Evolutionary conservation across 495 filamentous ascomycete species (phyloP), one percentile per base, ranked within the genome.

Genomic region (Annulohypoxylon bovei): DNA sequence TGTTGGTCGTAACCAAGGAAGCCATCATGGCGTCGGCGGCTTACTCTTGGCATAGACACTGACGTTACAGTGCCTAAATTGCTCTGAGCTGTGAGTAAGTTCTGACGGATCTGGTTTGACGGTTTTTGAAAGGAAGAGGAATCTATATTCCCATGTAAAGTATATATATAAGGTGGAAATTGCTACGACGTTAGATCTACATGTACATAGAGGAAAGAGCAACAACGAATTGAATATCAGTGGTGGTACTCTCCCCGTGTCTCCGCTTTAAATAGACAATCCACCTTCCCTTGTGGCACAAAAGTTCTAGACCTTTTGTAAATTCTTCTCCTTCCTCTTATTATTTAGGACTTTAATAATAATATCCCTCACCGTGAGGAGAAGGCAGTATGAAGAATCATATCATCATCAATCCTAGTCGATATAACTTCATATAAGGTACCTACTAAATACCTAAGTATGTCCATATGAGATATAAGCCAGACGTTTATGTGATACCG

Each of bases 251-350:
- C 47, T 30, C 58, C 62, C 62, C 56, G 62, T 23, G 20, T 32
- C 46, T 52, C 68, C 68, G 62, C 52, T 71, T 71, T 61, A 65
- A 70, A 59, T 56, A 62, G 12, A 55, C 23, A 50, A 11, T 8
- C 14, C 9, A 14, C 28, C 32, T 37, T 6, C 18, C 40, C 18
- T 20, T 33, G 44, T 61, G 14, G 56, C 23, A 40, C 35, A 44
- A 12, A 35, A 55, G 49, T 65, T 65, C 62, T 70, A 65, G 67
- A 65, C 62, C 52, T 25, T 53, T 22, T 28, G 27, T 0, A 52
- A 18, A 18, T 6, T 32, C 9, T 18, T 18, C 49, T 53, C 49
- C 49, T 53, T 30, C 49, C n/a, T 53, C 0, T 53, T 53, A 30
- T 30, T 52, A 28, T 30, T 30, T 6, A 30, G 14, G 47, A 30